A percentile compares a stretch with the other conserved stretches of the same genome.
phyloP scores from a whole-genome alignment of 75 land plant species.

The Pinus albicaulis region DNA sequence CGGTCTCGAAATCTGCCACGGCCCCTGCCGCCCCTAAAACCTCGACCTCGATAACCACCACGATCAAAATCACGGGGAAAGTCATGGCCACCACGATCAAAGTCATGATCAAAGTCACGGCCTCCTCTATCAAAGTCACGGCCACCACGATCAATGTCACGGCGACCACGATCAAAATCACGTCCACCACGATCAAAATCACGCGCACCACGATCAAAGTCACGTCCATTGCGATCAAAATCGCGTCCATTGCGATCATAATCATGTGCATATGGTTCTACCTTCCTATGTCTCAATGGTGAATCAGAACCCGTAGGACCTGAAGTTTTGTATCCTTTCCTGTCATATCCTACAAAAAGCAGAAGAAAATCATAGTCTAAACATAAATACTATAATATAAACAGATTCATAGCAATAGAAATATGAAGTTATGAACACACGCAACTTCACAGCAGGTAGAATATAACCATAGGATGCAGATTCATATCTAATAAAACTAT shows the following conservation, averaged over 20 bases:
- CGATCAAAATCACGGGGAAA: conserved; percentile 1
- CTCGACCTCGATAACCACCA: background rate
- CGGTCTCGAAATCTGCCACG: conserved; percentile 12
- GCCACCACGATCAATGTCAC: background rate
- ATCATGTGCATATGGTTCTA: conserved; percentile 8
- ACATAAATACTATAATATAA: too few relatives aligned
- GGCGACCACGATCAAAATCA: background rate
- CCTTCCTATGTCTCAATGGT: conserved; percentile 4
- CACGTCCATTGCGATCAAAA: conserved; percentile 5
- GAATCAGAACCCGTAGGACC: conserved; percentile 2
- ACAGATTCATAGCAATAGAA: too few relatives aligned
- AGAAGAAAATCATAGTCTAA: too few relatives aligned
- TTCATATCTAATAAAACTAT: too few relatives aligned
- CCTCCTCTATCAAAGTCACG: background rate
- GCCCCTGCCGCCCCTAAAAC: conserved; percentile 9
- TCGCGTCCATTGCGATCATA: conserved; percentile 9
- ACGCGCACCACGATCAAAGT: background rate
- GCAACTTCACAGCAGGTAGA: too few relatives aligned
- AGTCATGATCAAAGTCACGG: background rate
- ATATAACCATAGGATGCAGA: too few relatives aligned
- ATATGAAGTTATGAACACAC: too few relatives aligned
- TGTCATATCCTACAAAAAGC: conserved; percentile 8
- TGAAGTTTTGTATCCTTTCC: conserved; percentile 5
- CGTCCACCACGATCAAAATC: conserved; percentile 5
- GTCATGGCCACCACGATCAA: background rate